Evolutionary conservation across 1,284 basidiomycete species (phyloP).

Genomic region (Lentinus polychrous): DNA sequence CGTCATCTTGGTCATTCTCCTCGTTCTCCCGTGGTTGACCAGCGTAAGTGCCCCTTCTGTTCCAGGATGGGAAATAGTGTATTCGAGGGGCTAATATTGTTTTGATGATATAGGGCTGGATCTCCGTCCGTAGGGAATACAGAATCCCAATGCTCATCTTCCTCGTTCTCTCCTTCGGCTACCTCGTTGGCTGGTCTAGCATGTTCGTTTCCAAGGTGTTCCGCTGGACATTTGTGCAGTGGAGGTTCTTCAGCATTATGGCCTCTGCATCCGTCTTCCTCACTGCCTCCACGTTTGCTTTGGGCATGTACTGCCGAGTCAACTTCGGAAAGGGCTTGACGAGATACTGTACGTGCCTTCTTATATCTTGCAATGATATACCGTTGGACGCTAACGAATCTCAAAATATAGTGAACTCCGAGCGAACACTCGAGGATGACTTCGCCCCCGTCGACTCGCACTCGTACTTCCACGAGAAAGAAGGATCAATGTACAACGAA

Average conservation of each 20-base stretch:
- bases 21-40: slow-evolving; percentile 63
- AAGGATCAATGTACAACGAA: slow-evolving; percentile 14
- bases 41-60: slow-evolving; percentile 30
- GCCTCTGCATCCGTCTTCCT: slow-evolving; percentile 51
- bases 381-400: background rate
- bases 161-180: slow-evolving; percentile 49
- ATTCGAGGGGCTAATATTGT: background rate
- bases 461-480: slow-evolving; percentile 19
- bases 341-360: slow-evolving; percentile 49
- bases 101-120: slow-evolving; percentile 51
- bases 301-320: slow-evolving; percentile 59
- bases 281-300: slow-evolving; percentile 43
- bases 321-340: slow-evolving; percentile 73
- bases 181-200: slow-evolving; percentile 59
- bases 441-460: slow-evolving; percentile 31
- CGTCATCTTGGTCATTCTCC: slow-evolving; percentile 46
- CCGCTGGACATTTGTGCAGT: slow-evolving; percentile 68
- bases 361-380: no score
- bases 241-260: slow-evolving; percentile 69
- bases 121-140: slow-evolving; percentile 61
- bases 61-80: background rate
- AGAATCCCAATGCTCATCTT: slow-evolving; percentile 55
- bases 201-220: slow-evolving; percentile 70
- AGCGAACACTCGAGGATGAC: slow-evolving; percentile 49
- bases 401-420: slow-evolving; percentile 41